Conservation (phyloP, 495 filamentous ascomycete genomes). For the Lasiosphaeriaceae sp. region DNA sequence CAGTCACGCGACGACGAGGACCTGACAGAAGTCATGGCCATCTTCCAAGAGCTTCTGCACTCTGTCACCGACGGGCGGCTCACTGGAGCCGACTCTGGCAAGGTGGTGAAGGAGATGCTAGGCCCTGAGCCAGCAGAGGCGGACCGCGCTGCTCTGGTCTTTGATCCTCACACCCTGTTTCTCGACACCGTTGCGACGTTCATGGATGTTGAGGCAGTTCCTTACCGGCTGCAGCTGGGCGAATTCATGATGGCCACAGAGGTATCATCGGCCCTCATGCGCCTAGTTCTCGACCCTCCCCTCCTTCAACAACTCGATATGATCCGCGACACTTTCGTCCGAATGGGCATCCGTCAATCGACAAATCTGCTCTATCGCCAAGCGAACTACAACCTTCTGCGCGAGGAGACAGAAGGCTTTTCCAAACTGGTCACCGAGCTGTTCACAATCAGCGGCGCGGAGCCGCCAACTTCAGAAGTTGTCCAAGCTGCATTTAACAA, state of each 20-base stretch:
- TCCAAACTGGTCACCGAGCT: conserved; percentile 61
- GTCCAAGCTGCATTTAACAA: conserved; percentile 48
- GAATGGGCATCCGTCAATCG: conserved; percentile 77
- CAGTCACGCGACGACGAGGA: conserved; percentile 63
- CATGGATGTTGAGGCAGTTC: conserved; percentile 58
- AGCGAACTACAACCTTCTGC: conserved; percentile 90
- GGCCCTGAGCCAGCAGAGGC: conserved; percentile 47
- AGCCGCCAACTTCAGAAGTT: conserved; percentile 40
- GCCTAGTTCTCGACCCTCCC: conserved; percentile 74
- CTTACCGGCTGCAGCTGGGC: conserved; percentile 38
- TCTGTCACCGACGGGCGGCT: conserved; percentile 67
- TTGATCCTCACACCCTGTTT: conserved; percentile 68
- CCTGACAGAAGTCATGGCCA: conserved; percentile 55
- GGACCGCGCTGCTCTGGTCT: conserved; percentile 36
- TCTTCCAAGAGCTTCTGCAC: conserved; percentile 83
- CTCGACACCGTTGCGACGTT: conserved; percentile 77
- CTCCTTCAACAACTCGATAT: conserved; percentile 71
- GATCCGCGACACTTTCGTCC: conserved; percentile 78
- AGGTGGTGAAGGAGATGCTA: conserved; percentile 68
- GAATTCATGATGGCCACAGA: conserved; percentile 64
- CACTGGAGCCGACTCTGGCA: conserved; percentile 63
- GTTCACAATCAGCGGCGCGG: conserved; percentile 54
- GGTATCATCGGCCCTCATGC: conserved; percentile 68
- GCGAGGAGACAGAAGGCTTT: conserved; percentile 96
- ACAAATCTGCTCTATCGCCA: conserved; percentile 93